These are phyloP conservation scores for Starmerella asiatica DNA, from an alignment of 805 yeast genomes.

Conservation along the genomic window DNA sequence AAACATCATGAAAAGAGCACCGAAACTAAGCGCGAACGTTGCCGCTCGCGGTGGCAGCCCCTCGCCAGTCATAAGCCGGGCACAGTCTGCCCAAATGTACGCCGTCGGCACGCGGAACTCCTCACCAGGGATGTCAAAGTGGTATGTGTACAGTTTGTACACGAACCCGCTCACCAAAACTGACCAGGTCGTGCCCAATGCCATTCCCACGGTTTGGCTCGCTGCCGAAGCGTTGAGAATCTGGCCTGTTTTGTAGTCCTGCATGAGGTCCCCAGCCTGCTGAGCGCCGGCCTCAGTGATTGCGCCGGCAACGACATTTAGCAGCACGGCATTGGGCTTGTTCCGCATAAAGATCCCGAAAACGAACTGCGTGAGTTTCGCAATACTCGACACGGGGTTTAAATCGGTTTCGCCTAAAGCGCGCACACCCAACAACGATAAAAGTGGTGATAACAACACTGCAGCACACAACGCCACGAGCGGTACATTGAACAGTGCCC, in stretches of 20 bases:
- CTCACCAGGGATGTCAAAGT: conserved; percentile 73
- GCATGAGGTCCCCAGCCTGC: conserved; percentile 97
- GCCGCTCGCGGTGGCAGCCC: conserved; percentile 76
- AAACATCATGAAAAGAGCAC: conserved; percentile 48
- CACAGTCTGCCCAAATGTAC: conserved; percentile 91
- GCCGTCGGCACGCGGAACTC: conserved; percentile 88
- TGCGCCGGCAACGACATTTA: conserved; percentile 89
- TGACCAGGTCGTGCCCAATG: conserved; percentile 79
- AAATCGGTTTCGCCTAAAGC: conserved; percentile 95
- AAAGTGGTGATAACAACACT: conserved; percentile 56
- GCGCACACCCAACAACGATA: conserved; percentile 78
- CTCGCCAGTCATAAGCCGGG: conserved; percentile 78
- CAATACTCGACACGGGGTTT: conserved; percentile 94
- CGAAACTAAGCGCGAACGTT: conserved; percentile 55
- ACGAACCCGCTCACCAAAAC: conserved; percentile 64
- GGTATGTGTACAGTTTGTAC: conserved; percentile 66
- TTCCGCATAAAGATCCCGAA: conserved; percentile 72
- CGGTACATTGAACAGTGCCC: conserved; percentile 60
- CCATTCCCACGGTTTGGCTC: conserved; percentile 83
- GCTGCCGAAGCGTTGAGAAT: conserved; percentile 80
- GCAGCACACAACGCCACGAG: conserved; percentile 55
- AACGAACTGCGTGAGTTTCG: conserved; percentile 78
- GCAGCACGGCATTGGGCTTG: conserved; percentile 69
- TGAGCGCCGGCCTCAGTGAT: conserved; percentile 98
- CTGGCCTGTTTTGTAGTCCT: conserved; percentile 90